Base-by-base conservation (phyloP, 257 asterid species). In the Leptodermis oblonga region DNA sequence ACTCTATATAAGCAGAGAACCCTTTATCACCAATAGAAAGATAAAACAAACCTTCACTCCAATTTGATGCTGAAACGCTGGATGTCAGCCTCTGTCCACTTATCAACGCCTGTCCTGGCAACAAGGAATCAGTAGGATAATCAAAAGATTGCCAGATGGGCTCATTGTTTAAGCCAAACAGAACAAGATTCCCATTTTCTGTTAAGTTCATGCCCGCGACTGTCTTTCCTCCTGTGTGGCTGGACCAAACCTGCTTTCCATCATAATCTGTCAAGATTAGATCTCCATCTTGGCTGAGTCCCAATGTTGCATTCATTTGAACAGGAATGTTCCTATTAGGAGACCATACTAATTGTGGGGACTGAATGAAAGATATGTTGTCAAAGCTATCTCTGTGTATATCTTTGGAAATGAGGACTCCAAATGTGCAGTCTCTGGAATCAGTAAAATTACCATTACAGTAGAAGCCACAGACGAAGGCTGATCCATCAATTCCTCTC, bases 281-380 rank as follows among this genome's bases (percentile, higher is more conserved):
- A n/a, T n/a, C n/a, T n/a, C n/a, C n/a, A n/a, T n/a, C n/a, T n/a
- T n/a, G n/a, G n/a, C n/a, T n/a, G n/a, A n/a, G n/a, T n/a, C n/a
- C n/a, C n/a, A n/a, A n/a, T n/a, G n/a, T n/a, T n/a, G n/a, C n/a
- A n/a, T n/a, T n/a, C n/a, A n/a, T n/a, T n/a, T n/a, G 33, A 14
- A 64, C 76, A 3, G 46, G 76, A 52, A 26, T 30, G 23, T 72
- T 64, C 34, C 71, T 31, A 46, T 72, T 72, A 9, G 66, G 66
- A 4, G 70, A 64, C 76, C 76, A 72, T 10, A 52, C 34, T 49
- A 72, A 36, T 14, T 12, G 18, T 12, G 52, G 61, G 7, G 26
- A 46, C 30, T 39, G 4, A 0, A 9, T 41, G 46, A 6, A 4
- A 41, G 7, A 1, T 23, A 6, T 34, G 39, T 0, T 1, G n/a